Evolutionary conservation across 805 yeast species (phyloP), one percentile per base, ranked within the genome.

Genomic region (Ogataea thermomethanolica): DNA sequence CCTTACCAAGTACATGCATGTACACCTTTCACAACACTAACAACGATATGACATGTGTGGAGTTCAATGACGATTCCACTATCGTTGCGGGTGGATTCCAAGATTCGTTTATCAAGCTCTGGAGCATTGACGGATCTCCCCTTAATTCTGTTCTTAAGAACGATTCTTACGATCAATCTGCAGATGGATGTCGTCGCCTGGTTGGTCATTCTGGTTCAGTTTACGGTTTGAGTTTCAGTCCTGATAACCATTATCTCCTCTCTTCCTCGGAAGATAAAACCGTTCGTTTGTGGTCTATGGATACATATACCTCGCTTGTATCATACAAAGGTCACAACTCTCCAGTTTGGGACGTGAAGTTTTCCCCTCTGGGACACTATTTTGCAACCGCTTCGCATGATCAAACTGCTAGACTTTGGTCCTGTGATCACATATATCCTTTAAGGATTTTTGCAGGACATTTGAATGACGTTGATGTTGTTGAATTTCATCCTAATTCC

Each of bases 381-480:
- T 93, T 93, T 64, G 96, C 95, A n/a, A 90, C 97, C 0, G 96
- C 95, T 0, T 87, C 96, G 2, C 96, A 90, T 58, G 99, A 93
- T 59, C 97, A 90, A 61, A 93, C 99, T 0, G 98, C 98, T 1
- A 75, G 98, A 46, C 70, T 93, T 41, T 93, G 99, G 99, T 89
- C 96, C 20, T 88, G 95, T 53, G 99, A 93, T 61, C 99, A 93
- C 64, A 90, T 93, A 32, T 90, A 91, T 59, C 98, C 99, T 26
- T 70, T 93, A 54, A 73, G 99, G 51, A 86, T 93, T 20, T 91
- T 93, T 69, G 98, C 98, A 0, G 99, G 99, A 0, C 99, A 93
- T 65, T 74, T 90, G 54, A 85, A 88, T 55, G 99, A 93, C 66
- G 98, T 93, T 27, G 98, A 93, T 59, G 81, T 91, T 51, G 95